Evolutionary conservation across 2,329 filamentous ascomycete species (phyloP).

Genomic region (Fusarium nygamai): DNA sequence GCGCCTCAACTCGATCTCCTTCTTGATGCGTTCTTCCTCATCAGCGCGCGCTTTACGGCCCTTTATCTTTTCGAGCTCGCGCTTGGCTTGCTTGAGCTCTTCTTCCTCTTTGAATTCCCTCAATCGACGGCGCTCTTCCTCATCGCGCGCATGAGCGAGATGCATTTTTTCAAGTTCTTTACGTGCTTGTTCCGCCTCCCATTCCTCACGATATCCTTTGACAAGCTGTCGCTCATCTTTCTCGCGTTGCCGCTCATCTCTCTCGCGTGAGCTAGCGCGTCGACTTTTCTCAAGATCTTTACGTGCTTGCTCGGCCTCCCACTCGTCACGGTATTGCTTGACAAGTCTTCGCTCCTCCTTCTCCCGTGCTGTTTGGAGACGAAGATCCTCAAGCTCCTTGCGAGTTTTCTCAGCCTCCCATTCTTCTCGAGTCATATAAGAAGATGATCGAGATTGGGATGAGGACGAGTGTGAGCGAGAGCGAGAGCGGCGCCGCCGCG

Average conservation of each 20-base stretch:
- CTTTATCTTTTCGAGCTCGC: constrained; percentile 59
- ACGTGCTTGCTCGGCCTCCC: constrained; percentile 51
- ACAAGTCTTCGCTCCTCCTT: constrained; percentile 50
- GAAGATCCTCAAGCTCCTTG: constrained; percentile 58
- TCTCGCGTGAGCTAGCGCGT: constrained; percentile 53
- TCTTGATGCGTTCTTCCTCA: constrained; percentile 62
- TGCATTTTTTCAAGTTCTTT: constrained; percentile 38
- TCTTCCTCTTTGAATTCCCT: constrained; percentile 54
- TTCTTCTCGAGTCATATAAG: constrained; percentile 56
- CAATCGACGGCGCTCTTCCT: constrained; percentile 49
- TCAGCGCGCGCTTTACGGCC: constrained; percentile 57
- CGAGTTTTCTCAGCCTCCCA: constrained; percentile 53
- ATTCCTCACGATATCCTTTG: constrained; percentile 55
- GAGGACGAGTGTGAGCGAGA: constrained; percentile 49
- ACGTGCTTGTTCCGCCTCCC: constrained; percentile 45
- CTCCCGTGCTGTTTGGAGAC: constrained; percentile 52
- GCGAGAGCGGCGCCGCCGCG: constrained; percentile 43
- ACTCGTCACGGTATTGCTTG: constrained; percentile 56
- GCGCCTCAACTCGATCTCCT: constrained; percentile 61
- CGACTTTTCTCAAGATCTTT: constrained; percentile 58
- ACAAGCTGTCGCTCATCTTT: constrained; percentile 37
- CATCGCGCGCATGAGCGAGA: constrained; percentile 44
- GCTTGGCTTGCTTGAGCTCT: constrained; percentile 61
- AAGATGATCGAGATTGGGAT: constrained; percentile 49
- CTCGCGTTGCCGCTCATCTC: constrained; percentile 45